These are phyloP conservation scores for Coemansia sp. DNA, from an alignment of 192 early-diverging fungal species.

Conservation along the genomic window DNA sequence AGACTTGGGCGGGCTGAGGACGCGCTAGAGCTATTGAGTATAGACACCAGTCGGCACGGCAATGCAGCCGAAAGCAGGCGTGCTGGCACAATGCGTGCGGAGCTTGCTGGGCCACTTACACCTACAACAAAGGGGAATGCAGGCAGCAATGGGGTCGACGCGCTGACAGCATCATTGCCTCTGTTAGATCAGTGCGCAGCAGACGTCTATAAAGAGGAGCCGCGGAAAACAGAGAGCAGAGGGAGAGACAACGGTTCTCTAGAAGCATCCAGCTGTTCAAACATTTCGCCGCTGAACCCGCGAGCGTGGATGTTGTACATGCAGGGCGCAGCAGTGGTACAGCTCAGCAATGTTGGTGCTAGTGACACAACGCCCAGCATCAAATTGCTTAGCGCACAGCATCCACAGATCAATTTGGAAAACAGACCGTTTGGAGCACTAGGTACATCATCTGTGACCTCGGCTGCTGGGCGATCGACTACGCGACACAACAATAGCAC, in stretches of 20 bases:
- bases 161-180: conserved; percentile 2
- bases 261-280: background rate
- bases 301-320: conserved; percentile 48
- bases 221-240: background rate
- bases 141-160: background rate
- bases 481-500: background rate
- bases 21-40: conserved; percentile 35
- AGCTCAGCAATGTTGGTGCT: conserved; percentile 45
- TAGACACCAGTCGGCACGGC: background rate
- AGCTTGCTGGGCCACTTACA: background rate
- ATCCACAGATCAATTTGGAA: conserved; percentile 1
- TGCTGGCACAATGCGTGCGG: background rate
- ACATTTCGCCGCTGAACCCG: conserved; percentile 26
- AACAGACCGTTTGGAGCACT: background rate
- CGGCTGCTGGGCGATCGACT: background rate
- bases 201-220: background rate
- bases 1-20: conserved; percentile 50
- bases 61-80: background rate
- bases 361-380: conserved; percentile 43
- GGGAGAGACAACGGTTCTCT: background rate
- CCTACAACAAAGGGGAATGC: conserved; percentile 5
- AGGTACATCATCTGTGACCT: background rate
- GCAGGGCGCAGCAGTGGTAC: conserved; percentile 51
- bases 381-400: conserved; percentile 22
- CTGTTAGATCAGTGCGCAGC: background rate